These are phyloP conservation scores for Cairneyella variabilis DNA, from an alignment of 495 filamentous ascomycete genomes.

Conservation along the genomic window DNA sequence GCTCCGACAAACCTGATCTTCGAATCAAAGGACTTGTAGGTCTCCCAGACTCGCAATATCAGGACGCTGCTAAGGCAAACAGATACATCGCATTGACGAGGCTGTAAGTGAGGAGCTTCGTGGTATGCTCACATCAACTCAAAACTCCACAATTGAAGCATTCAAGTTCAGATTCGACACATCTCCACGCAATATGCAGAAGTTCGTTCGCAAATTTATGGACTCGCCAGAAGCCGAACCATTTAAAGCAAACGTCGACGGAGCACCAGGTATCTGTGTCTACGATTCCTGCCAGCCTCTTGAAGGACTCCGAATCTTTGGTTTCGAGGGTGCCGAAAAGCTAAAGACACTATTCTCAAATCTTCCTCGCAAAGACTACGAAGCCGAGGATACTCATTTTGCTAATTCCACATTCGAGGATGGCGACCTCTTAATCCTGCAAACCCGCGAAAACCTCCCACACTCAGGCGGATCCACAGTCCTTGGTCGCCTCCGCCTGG, in stretches of 20 bases:
- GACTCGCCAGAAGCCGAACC: slow-evolving; percentile 56
- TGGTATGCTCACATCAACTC: slow-evolving; percentile 62
- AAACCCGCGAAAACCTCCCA: slow-evolving; percentile 63
- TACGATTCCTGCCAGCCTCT: slow-evolving; percentile 67
- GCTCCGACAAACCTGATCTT: slow-evolving; percentile 89
- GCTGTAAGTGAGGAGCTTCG: slow-evolving; percentile 63
- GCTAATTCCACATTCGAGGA: slow-evolving; percentile 40
- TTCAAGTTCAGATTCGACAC: slow-evolving; percentile 53
- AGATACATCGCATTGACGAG: slow-evolving; percentile 61
- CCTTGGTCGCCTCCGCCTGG: slow-evolving; percentile 72
- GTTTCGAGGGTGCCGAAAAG: slow-evolving; percentile 64
- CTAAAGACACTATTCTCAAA: slow-evolving; percentile 20
- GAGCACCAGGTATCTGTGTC: slow-evolving; percentile 72
- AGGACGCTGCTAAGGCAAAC: neutral
- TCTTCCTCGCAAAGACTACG: neutral
- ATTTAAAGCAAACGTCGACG: slow-evolving; percentile 62
- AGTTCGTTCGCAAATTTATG: slow-evolving; percentile 68
- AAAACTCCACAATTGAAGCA: slow-evolving; percentile 63
- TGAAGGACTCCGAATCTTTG: slow-evolving; percentile 67
- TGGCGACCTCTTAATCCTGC: slow-evolving; percentile 74
- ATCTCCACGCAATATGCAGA: slow-evolving; percentile 33
- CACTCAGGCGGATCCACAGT: slow-evolving; percentile 69
- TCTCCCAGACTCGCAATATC: neutral
- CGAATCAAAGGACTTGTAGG: slow-evolving; percentile 40
- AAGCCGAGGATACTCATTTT: slow-evolving; percentile 45